Evolutionary conservation across 169 alveolate genomes (phyloP), one percentile per base, ranked within the genome.

Genomic region (Cryptosporidium bovis): DNA sequence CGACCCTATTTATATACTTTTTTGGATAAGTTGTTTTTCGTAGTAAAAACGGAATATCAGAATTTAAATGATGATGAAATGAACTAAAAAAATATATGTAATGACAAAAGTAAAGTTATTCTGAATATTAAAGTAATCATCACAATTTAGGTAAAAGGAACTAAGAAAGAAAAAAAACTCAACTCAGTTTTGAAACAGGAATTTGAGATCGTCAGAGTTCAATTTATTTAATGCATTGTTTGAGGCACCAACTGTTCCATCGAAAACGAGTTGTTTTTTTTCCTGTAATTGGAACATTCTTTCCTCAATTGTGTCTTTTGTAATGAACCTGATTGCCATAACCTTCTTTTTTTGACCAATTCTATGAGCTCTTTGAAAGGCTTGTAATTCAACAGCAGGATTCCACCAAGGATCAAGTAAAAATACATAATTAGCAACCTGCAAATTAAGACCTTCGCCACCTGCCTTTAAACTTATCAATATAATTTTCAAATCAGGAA

Each of bases 381-480:
- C 99, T 84, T 98, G 98, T 82, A 97, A 95, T 93, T 98, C 99
- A 90, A 98, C 97, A 1, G 99, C 98, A 15, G 99, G 99, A 91
- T 98, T 98, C 99, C 99, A 98, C 98, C 99, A 98, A 53, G 99
- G 99, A 90, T 97, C 99, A 91, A 96, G 96, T 65, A 98, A 92
- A 83, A 96, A 94, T 34, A 98, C 98, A 56, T 97, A 90, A 92
- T 97, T 97, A 20, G 99, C 99, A 24, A 93, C 98, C 27, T 96
- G 98, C 67, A 98, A 91, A 92, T 97, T 98, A 83, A 98, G 95
- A n/a, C 99, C 99, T 84, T 97, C 97, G 5, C 99, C 99, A 2
- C 99, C 99, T 0, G 99, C 99, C 82, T 95, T 97, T 62, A 96
- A 93, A 66, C 98, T 93, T 82, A 96, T 94, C 40, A 96, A 90